Percentiles rank a stretch among this genome's conserved stretches.
Conservation (phyloP, 192 early-diverging fungal genomes). For the Geranomyces michiganensis region DNA sequence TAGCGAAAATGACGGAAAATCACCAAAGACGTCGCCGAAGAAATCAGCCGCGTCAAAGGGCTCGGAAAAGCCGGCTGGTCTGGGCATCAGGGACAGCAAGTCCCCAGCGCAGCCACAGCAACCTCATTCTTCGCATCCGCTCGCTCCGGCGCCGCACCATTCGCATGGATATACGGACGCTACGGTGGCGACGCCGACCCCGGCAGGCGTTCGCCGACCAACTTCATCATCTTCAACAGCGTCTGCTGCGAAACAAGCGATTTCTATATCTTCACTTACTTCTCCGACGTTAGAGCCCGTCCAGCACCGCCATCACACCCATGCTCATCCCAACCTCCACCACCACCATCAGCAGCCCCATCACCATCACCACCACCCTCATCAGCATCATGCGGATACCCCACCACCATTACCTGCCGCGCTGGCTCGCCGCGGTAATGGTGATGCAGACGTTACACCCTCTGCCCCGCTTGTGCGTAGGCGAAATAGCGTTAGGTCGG, state of each 20-base stretch:
- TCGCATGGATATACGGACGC: too few species aligned
- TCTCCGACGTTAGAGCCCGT: not conserved
- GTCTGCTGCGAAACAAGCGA: conserved; percentile 1
- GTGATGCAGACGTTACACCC: too few species aligned
- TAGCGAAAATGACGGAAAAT: not conserved
- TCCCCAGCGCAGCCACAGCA: not conserved
- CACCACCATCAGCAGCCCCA: not conserved
- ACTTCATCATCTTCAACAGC: not conserved
- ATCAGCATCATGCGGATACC: not conserved
- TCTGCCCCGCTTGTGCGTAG: too few species aligned
- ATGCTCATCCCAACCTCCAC: not conserved
- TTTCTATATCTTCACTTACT: conserved; percentile 2
- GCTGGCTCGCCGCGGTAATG: too few species aligned
- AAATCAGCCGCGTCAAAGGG: too few species aligned
- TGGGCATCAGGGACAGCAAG: not conserved
- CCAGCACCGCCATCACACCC: not conserved
- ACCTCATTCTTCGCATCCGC: not conserved
- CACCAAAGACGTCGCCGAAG: not conserved
- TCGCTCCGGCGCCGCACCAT: not conserved
- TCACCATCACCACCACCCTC: not conserved
- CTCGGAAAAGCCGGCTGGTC: too few species aligned
- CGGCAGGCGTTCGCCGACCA: not conserved
- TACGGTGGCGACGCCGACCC: not conserved
- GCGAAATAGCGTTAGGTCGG: too few species aligned
- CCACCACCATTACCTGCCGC: too few species aligned